phyloP scores from a whole-genome alignment of 139 green algal genomes.

The Chlorella ohadii region DNA sequence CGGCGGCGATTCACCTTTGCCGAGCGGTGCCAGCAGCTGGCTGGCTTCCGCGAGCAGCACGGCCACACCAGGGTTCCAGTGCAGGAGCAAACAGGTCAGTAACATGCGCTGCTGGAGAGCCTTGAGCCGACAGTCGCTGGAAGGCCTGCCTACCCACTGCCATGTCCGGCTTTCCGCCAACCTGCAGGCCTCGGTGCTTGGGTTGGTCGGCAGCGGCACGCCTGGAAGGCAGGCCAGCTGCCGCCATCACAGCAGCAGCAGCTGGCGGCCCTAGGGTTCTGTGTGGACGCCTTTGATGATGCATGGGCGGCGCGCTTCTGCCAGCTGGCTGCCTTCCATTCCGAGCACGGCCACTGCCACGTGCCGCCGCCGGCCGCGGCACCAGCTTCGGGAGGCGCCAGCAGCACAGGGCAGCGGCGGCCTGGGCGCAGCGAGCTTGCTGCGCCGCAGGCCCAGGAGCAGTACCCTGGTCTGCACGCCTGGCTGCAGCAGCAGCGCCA shows the following conservation, averaged over 20 bases:
- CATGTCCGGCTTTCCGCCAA: no score
- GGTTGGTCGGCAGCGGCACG: conserved; percentile 15
- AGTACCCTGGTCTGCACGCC: conserved; percentile 17
- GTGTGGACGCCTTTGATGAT: background rate
- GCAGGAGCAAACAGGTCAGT: conserved; percentile 3
- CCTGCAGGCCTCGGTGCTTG: conserved; percentile 35
- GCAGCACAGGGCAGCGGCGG: no score
- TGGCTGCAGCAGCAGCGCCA: conserved; percentile 37
- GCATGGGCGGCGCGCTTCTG: conserved; percentile 27
- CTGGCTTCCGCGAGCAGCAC: conserved; percentile 6
- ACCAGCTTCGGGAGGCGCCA: no score
- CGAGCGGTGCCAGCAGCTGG: conserved; percentile 13
- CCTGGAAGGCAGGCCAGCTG: conserved; percentile 22
- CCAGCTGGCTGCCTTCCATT: conserved; percentile 45
- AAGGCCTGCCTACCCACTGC: no score
- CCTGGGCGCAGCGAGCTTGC: no score
- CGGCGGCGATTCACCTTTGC: background rate
- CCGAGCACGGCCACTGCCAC: conserved; percentile 32
- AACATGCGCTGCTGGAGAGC: no score
- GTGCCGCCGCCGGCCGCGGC: background rate
- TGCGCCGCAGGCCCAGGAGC: background rate
- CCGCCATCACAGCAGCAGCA: background rate
- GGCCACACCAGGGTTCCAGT: conserved; percentile 28
- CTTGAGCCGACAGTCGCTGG: no score
- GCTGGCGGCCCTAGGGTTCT: conserved; percentile 20